Evolutionary conservation across 1,284 basidiomycete species (phyloP), one percentile per base, ranked within the genome.

Genomic region (Rhodotorula mucilaginosa): DNA sequence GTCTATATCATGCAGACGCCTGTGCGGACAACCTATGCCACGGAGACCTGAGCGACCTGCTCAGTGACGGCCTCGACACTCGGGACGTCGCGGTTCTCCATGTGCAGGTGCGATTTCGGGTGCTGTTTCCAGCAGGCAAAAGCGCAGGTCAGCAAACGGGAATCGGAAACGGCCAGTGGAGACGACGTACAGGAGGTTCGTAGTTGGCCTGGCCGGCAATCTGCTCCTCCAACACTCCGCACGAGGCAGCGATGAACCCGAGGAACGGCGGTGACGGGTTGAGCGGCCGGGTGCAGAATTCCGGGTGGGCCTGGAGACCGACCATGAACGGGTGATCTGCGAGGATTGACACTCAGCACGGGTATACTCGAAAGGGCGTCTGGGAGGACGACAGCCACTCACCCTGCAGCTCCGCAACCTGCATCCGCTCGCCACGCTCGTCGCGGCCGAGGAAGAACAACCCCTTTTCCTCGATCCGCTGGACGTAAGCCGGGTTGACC

Each of bases 221-320:
- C 81, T 97, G 92, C 80, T 93, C 90, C 47, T 87, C 83, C 19
- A 99, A 85, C 1, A 90, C 85, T 0, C 89, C 88, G 54, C 88
- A 89, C 0, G 96, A 85, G 0, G 97, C 94, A 4, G 96, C 89
- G 57, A 99, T 87, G 80, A 99, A 90, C 21, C 97, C 97, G 51
- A 99, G 89, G 88, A 97, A 99, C 0, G 94, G 90, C 5, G 96
- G 96, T 0, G 93, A 97, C 0, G 96, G 97, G 84, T 99, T 99
- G 64, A 99, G 85, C 3, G 96, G 96, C n/a, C 96, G 89, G 29
- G 96, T 96, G 84, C 95, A 98, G 84, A 99, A 96, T 82, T 99
- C 96, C 5, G 96, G 96, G 80, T 99, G 96, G 0, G 97, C 93
- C 84, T 99, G 96, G 69, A 99, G 85, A 58, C 89, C 97, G 68